Evolutionary conservation across 352 stramenopile genomes (phyloP), one percentile per base, ranked within the genome.

Genomic region (Pythium aristosporum): DNA sequence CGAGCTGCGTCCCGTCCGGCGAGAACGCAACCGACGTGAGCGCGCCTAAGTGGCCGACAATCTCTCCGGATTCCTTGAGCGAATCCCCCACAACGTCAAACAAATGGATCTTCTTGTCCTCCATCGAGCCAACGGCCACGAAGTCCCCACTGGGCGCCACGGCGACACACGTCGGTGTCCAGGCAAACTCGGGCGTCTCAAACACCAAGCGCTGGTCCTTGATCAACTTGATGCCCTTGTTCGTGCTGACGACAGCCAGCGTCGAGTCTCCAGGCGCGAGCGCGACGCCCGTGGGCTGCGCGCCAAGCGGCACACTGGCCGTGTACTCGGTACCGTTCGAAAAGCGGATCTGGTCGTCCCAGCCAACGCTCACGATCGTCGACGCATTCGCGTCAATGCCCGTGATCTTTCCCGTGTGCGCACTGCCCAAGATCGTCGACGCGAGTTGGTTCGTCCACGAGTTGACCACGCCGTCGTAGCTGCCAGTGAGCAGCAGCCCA

Each of bases 381-480:
- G 65, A 79, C n/a, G 61, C 69, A 41, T 81, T 86, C 2, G 80
- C 79, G 16, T 80, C 71, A 44, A 96, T 94, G 37, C 82, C 85
- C 8, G 86, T 91, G 61, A 93, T 89, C 76, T 96, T 96, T 49
- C 66, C 76, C 21, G 76, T 90, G 70, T 91, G 80, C 34, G 73
- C 73, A 3, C 49, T 72, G 12, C 82, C 83, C 9, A 56, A 55
- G 30, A 91, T 43, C 0, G 73, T 43, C 54, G 64, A 80, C 30
- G 78, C 78, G 34, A 80, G 65, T 63, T 85, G 85, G 39, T 78
- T 71, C 58, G 89, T 82, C 93, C 92, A 98, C 54, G 94, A 80
- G 61, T 86, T 93, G 36, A 99, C 73, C 23, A 98, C 88, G 18
- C 96, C 94, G 70, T 98, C 95, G 65, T 97, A 98, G 65, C 95